Evolutionary conservation across 345 rosid genomes (phyloP), one percentile per base, ranked within the genome.

Genomic region (Cardamine chenopodiifolia): DNA sequence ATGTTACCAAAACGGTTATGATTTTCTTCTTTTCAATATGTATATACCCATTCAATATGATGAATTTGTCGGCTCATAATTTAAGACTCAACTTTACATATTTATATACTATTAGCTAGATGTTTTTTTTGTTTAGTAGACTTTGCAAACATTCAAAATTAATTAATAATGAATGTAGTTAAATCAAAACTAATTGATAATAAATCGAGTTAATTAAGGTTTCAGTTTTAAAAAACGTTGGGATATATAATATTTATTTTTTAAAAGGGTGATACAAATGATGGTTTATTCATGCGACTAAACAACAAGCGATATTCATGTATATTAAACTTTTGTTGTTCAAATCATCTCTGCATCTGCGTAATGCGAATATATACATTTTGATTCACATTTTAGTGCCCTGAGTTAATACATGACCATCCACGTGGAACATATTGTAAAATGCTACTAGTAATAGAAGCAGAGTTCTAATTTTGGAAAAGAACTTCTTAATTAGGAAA

Each of bases 381-480:
- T 26, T 26, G 39, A 64, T 47, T 70, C 72, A 77, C 62, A 63
- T 57, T 4, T 44, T 19, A 37, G 17, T 64, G 29, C 66, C 37
- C 66, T 37, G 32, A 56, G 59, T 55, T 55, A 65, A 70, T 49
- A 32, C 54, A 44, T 57, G 48, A 28, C 19, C 55, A 77, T 64
- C 72, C 34, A 57, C 72, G 71, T 56, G 48, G 60, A 71, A 57
- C 45, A 11, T 54, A 62, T 18, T 34, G 56, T 20, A 63, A 64
- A 71, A 48, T 77, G 61, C 29, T 32, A 42, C 53, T 65, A 47
- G 61, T 55, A 63, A 60, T 63, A 77, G 62, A 70, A n/a, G 35
- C 74, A 68, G 12, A 45, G 7, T 63, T 55, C 34, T 54, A 19
- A 19, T 34, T 61, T 29, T 70, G 25, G 18, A 56, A 70, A 69